A percentile compares a stretch with the other conserved stretches of the same genome.
Conservation (phyloP, 768 basidiomycete species). For the Imleria badia region DNA sequence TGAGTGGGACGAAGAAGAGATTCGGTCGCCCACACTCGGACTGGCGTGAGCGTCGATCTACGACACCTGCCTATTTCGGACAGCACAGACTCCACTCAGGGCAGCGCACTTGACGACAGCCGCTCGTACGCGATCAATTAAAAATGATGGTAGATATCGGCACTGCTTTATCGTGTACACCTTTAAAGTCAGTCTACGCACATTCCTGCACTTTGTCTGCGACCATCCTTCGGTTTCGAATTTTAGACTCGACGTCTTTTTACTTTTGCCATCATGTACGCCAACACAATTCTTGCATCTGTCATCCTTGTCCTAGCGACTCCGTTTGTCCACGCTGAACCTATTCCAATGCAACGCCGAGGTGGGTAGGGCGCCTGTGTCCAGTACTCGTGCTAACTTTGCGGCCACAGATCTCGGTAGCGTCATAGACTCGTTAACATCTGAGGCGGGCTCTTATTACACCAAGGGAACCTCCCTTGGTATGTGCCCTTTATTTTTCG, state of each 20-base stretch:
- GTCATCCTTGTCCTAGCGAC: conserved; percentile 37
- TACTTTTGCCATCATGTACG: conserved; percentile 12
- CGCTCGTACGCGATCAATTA: background rate
- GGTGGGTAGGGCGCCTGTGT: conserved; percentile 30
- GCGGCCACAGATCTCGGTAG: conserved; percentile 31
- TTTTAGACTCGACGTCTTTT: background rate
- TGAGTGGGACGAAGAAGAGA: conserved; percentile 8
- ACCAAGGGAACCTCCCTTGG: conserved; percentile 28
- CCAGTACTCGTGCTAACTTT: conserved; percentile 4
- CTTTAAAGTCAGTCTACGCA: background rate
- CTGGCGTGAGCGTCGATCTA: conserved; percentile 19
- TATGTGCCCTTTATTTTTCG: background rate
- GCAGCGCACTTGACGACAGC: background rate
- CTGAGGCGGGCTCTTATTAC: conserved; percentile 36
- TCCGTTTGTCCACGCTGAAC: conserved; percentile 36
- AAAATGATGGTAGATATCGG: background rate
- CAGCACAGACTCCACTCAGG: background rate
- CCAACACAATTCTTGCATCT: conserved; percentile 36
- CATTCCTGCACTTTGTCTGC: background rate
- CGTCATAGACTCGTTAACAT: conserved; percentile 39
- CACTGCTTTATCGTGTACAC: background rate
- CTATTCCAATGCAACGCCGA: conserved; percentile 41
- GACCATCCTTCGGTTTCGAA: conserved; percentile 1
- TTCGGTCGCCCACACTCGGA: background rate
- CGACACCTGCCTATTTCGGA: conserved; percentile 28